Base-by-base conservation (phyloP, 75 land plant species). In the Pinus albicaulis region DNA sequence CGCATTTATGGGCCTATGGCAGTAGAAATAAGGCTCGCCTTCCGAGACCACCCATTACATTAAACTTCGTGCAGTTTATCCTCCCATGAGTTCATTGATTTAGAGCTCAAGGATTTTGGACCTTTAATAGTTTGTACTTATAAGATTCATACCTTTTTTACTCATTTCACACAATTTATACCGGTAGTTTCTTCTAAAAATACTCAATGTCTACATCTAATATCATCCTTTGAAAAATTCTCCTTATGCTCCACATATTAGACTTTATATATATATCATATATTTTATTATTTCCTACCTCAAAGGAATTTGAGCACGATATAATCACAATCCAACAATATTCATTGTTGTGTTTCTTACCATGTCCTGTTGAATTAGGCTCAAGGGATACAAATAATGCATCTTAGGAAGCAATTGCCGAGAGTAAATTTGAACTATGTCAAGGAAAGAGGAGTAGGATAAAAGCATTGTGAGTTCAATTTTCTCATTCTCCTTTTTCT, bases 401-500 rank as follows among this genome's bases (percentile, higher is more conserved):
- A 28, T 28, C 31, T 28, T 28, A 28, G 1, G 31, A 28, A 91
- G 80, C 20, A 87, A 76, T 0, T 92, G 94, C 65, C 66, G 53
- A 1, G 90, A 78, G 80, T 92, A 92, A 16, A 69, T 62, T 44
- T 78, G 73, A 82, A 92, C 76, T 86, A 87, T 86, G 76, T 85
- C 83, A 15, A 82, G 58, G 4, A 80, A 26, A 14, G 89, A 86
- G n/a, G 91, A 82, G 76, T 87, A 85, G 12, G 93, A 82, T 78
- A 91, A 91, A 19, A 91, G 71, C 22, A 91, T 80, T 2, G 93
- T 91, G 57, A 91, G 74, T 61, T 91, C 89, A 59, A 91, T 61
- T 38, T 91, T 91, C 13, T 91, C 93, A 89, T 86, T 89, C 78
- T 91, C 89, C 82, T 91, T 89, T n/a, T n/a, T n/a, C n/a, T n/a